Evolutionary conservation across 2,329 filamentous ascomycete genomes (phyloP).

Genomic region (Colletotrichum endophyticum): DNA sequence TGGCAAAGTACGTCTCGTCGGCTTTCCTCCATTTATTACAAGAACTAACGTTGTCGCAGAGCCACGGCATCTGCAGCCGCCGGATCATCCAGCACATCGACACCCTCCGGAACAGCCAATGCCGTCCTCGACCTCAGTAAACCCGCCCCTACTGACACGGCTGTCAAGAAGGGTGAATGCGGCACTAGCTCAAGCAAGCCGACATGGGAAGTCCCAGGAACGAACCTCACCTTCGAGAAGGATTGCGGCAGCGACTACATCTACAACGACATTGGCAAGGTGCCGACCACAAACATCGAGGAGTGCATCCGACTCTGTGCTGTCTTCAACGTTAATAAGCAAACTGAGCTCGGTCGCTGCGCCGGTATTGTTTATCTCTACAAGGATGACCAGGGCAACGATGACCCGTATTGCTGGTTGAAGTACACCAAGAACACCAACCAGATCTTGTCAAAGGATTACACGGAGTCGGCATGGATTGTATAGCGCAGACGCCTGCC

Average conservation of each 20-base stretch:
- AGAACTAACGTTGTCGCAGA: neutral
- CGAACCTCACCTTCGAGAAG: slow-evolving; percentile 15
- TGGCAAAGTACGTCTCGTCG: neutral
- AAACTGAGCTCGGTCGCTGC: slow-evolving; percentile 5
- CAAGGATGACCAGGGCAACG: neutral
- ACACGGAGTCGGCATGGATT: slow-evolving; percentile 13
- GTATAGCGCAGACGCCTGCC: neutral
- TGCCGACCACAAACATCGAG: slow-evolving; percentile 11
- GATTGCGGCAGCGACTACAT: slow-evolving; percentile 14
- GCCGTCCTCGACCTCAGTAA: slow-evolving; percentile 1
- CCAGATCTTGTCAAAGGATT: neutral
- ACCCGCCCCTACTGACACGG: slow-evolving; percentile 7
- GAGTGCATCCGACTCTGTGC: slow-evolving; percentile 15
- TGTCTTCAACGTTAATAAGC: slow-evolving; percentile 5
- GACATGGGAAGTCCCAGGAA: slow-evolving; percentile 7
- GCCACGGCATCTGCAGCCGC: neutral
- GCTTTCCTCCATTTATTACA: neutral
- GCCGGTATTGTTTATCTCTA: slow-evolving; percentile 6
- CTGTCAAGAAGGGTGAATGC: slow-evolving; percentile 4
- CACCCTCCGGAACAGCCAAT: neutral
- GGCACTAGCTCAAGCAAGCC: neutral
- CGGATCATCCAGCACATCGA: neutral
- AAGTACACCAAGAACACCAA: slow-evolving; percentile 14
- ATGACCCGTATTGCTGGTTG: slow-evolving; percentile 9
- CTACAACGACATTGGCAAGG: slow-evolving; percentile 11